A percentile compares a stretch with the other conserved stretches of the same genome.
phyloP scores from a whole-genome alignment of 306 rosid species.

The Fagus sylvatica region DNA sequence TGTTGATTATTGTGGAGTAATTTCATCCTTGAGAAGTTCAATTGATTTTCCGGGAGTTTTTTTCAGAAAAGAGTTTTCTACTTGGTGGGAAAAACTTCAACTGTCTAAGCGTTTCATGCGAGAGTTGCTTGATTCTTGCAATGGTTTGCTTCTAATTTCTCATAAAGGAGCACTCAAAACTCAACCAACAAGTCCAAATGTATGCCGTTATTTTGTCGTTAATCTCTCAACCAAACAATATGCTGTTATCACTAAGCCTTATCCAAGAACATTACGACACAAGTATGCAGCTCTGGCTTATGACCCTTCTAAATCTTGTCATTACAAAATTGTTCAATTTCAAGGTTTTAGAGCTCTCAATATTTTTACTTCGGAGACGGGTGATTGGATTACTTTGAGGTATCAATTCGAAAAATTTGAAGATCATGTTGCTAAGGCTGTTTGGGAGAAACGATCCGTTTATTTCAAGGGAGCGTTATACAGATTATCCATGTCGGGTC shows the following conservation, averaged over 20 bases:
- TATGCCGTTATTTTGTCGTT: not conserved
- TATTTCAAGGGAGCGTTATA: not conserved
- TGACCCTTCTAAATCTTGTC: not conserved
- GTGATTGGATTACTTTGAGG: not conserved
- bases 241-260: not conserved
- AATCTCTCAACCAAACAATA: not conserved
- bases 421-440: not conserved
- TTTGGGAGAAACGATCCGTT: not conserved
- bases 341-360: not conserved
- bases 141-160: not conserved
- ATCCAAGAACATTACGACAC: not conserved
- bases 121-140: not conserved
- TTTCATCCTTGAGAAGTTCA: too few species aligned
- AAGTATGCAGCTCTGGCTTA: slow-evolving; percentile 8
- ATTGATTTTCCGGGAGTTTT: too few species aligned
- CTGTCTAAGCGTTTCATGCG: too few species aligned
- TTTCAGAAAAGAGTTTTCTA: too few species aligned
- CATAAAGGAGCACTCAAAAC: too few species aligned
- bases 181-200: too few species aligned
- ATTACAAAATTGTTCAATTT: not conserved
- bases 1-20: not conserved
- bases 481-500: not conserved
- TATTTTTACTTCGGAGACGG: not conserved
- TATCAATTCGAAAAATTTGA: not conserved
- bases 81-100: not conserved